Base-by-base conservation (phyloP, 768 basidiomycete species). In the Boletus rubropictus region DNA sequence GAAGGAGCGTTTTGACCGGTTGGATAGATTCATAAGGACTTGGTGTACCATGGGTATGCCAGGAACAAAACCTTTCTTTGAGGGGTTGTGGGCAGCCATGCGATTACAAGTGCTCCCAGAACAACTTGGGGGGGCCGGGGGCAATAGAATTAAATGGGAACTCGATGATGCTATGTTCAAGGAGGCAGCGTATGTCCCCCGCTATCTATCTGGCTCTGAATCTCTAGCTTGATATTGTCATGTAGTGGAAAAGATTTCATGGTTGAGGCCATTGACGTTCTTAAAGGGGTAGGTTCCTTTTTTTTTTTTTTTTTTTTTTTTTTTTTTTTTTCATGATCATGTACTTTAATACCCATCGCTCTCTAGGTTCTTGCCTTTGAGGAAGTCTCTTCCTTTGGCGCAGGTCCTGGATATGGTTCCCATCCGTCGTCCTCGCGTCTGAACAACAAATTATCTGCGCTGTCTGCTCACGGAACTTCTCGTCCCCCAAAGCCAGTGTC, bases 111-210 rank as follows among this genome's bases (percentile, higher is more conserved):
- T 82, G 35, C 75, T 93, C 37, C 89, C 90, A 40, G 80, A 83
- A 60, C 76, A 78, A 37, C 73, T 89, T 33, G 90, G 92, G 38
- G 91, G 92, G 44, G 86, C 87, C 28, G 92, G 89, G 38, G 64
- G 66, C 27, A 73, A 72, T 57, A 73, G 78, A 56, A 81, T 94
- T 44, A 78, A 86, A 57, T 95, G 92, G 92, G 89, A 92, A 71
- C 72, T 94, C 18, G 92, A 95, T 65, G 92, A 95, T 71, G 90
- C 90, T 17, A 89, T 94, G 14, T 90, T 94, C 70, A 86, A 91
- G 61, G 92, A 95, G 69, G 80, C 90, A 53, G 91, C 88, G 91
- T 91, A 74, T 74, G 91, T 79, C 27, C 44, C n/a, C 22, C 38
- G 37, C 45, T 27, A 49, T 51, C 44, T 52, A 35, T 45, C 44